Base-by-base conservation (phyloP, 805 yeast species). In the Scheffersomyces coipomensis region DNA sequence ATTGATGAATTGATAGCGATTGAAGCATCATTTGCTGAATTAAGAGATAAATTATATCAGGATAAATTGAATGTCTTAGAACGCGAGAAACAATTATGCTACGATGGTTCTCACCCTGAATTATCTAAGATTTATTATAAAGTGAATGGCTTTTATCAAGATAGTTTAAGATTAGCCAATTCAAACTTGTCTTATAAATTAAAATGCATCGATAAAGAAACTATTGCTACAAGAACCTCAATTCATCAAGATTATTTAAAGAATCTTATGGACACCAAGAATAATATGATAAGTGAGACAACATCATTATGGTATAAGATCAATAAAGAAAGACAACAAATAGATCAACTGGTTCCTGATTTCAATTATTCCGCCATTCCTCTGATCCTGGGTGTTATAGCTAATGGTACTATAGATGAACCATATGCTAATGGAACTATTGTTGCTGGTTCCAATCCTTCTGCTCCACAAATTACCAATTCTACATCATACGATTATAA, bases 101-200 rank as follows among this genome's bases (percentile, higher is more conserved):
- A 83, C 24, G 84, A 83, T 46, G 97, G 97, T 10, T 78, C 88
- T 16, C 99, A 93, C 61, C 98, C 98, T 0, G 97, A 90, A 51
- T 73, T 91, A 39, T 75, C 86, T 27, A 74, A 78, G 34, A 84
- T 85, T 38, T 79, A 85, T 58, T 75, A 75, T 50, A 79, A 81
- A 60, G 80, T 93, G 37, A 85, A 84, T 42, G 76, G 78, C 31
- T 81, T 84, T 48, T 81, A 88, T 48, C 88, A 88, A 47, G 81
- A 80, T 42, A 84, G 82, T 57, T 65, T 89, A 19, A 68, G 55
- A 40, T 48, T 63, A 40, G 71, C 75, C 33, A 65, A 69, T 44
- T 54, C 62, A 38, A 69, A 69, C 32, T 53, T 70, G 38, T 58
- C 58, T 46, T 89, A 88, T 62, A 83, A 81, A 52, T 66, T 88